Evolutionary conservation across 345 rosid genomes (phyloP), one percentile per base, ranked within the genome.

Genomic region (Hevea brasiliensis): DNA sequence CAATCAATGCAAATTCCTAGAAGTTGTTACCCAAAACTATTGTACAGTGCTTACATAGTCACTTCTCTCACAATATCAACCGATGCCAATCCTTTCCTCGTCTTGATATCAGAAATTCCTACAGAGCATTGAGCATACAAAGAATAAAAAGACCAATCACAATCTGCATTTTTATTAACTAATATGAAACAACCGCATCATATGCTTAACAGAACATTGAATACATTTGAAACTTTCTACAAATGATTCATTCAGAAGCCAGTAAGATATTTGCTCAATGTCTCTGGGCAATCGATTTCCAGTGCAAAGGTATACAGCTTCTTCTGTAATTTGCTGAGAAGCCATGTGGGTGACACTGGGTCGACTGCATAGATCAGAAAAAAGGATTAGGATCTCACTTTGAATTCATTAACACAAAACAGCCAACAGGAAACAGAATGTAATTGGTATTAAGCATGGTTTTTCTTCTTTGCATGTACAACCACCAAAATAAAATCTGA

Each of bases 271-370:
- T 74, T 95, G 94, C 83, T 92, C 94, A 67, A 95, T 89, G 85
- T 92, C 99, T 70, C 74, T 87, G 23, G 99, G 98, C 81, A 92
- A 80, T 51, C 97, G 98, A 79, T 95, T 95, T 84, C 98, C 99
- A 0, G 97, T 95, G 81, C 98, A 92, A 60, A 88, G 90, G 83
- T 92, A 89, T 24, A 92, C 97, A 59, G 89, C 89, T 84, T 92
- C 94, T 75, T 89, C 98, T 37, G 94, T 89, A 68, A 92, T 91
- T 74, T 88, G 81, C 78, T 76, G 81, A 60, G 90, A 91, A 70
- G 98, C 98, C 97, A 92, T 92, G 79, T 91, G 94, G 29, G n/a
- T n/a, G n/a, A n/a, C n/a, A n/a, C n/a, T n/a, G n/a, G n/a, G 99
- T 89, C 63, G 99, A 89, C 99, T 92, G 94, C 88, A 86, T 54